These are phyloP conservation scores for Gnomoniopsis sp. DNA, from an alignment of 2,329 filamentous ascomycete genomes.

Conservation along the genomic window DNA sequence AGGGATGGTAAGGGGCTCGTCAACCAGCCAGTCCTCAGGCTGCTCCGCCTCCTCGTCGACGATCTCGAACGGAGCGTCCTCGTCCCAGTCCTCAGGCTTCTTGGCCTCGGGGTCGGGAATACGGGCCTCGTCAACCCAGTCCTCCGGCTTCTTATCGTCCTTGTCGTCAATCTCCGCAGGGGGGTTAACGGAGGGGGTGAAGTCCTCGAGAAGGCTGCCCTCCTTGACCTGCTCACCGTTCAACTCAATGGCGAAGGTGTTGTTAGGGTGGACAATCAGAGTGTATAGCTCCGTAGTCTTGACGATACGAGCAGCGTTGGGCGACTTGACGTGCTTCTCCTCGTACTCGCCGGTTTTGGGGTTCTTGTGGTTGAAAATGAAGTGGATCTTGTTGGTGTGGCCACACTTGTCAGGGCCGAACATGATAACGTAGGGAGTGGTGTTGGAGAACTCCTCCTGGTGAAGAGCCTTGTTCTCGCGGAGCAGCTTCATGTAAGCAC, in stretches of 20 bases:
- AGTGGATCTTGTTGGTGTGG: constrained; percentile 95
- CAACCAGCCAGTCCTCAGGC: constrained; percentile 94
- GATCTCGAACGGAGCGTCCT: constrained; percentile 96
- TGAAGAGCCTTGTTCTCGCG: constrained; percentile 96
- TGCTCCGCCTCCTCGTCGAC: constrained; percentile 87
- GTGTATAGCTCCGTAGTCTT: constrained; percentile 97
- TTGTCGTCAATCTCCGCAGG: constrained; percentile 90
- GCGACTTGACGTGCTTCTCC: constrained; percentile 93
- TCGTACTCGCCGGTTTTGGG: constrained; percentile 99
- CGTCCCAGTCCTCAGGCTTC: constrained; percentile 99
- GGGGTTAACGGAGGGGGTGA: constrained; percentile 90
- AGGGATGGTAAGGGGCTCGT: constrained; percentile 76
- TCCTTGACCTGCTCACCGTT: constrained; percentile 86
- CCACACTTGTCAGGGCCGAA: constrained; percentile 99
- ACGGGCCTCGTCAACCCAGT: constrained; percentile 92
- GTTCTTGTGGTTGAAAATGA: constrained; percentile 99
- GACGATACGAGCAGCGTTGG: constrained; percentile 81
- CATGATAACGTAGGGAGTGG: constrained; percentile 98
- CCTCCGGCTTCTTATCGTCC: constrained; percentile 88
- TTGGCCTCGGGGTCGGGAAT: constrained; percentile 89
- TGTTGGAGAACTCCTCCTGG: constrained; percentile 96
- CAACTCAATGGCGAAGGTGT: constrained; percentile 89
- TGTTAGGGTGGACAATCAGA: constrained; percentile 92
- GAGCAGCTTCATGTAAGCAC: constrained; percentile 98
- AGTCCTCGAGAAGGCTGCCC: constrained; percentile 91